Conservation (phyloP, 257 asterid species). For the Solanum lignicaule region DNA sequence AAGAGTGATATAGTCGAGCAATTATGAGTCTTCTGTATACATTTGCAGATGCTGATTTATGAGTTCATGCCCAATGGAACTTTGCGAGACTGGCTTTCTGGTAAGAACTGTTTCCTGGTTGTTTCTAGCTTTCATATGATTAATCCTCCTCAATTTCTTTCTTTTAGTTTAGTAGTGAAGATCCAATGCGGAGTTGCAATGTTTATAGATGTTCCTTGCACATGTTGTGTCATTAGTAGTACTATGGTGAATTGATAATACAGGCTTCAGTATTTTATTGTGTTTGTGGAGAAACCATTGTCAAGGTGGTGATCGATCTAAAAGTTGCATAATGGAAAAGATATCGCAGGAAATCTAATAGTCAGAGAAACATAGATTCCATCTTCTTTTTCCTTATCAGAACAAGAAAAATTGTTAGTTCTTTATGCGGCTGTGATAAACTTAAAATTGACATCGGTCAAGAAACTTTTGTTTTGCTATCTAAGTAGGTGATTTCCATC, state of each 20-base stretch:
- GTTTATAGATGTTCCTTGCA: not conserved
- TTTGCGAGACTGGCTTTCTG: conserved; percentile 69
- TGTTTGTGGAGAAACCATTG: not conserved
- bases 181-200: not conserved
- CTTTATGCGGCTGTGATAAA: not conserved
- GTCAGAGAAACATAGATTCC: not conserved
- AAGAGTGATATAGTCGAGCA: not conserved
- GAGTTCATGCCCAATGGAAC: conserved; percentile 87
- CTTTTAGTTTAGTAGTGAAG: not conserved
- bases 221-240: not conserved
- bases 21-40: conserved; percentile 1
- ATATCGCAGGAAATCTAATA: not conserved
- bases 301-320: not conserved
- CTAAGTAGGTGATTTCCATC: not conserved
- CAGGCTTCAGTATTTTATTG: not conserved
- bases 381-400: not conserved
- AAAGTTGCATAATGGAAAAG: not conserved
- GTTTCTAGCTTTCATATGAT: not conserved
- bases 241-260: not conserved
- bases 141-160: not conserved
- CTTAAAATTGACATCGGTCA: not conserved
- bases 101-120: conserved; percentile 16
- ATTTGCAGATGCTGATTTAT: conserved; percentile 69
- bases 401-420: not conserved
- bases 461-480: not conserved